These are phyloP conservation scores for Ophiostoma sp. DNA, from an alignment of 2,329 filamentous ascomycete genomes.

Conservation along the genomic window DNA sequence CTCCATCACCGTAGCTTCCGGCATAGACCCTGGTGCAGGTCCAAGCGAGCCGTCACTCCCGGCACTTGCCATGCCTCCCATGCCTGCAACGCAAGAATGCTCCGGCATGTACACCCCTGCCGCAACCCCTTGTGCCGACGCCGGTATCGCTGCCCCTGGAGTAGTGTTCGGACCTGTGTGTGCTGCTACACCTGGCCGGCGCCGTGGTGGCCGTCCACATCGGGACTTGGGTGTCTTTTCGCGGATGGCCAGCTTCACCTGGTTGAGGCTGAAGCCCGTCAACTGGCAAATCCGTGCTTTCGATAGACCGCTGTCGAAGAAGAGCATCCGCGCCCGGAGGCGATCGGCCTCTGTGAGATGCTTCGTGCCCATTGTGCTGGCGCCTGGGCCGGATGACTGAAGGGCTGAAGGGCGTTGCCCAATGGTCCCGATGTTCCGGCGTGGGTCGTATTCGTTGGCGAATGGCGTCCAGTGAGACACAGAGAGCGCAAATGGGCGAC, in stretches of 20 bases:
- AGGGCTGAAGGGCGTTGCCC: no score
- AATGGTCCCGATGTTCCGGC: no score
- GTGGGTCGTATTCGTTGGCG: no score
- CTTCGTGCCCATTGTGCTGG: constrained; percentile 25
- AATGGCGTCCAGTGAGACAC: not conserved
- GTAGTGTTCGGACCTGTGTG: not conserved
- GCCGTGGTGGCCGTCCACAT: constrained; percentile 23
- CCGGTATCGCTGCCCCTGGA: not conserved
- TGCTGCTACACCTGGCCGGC: not conserved
- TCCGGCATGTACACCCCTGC: constrained; percentile 2
- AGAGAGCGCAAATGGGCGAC: not conserved
- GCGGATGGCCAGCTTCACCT: constrained; percentile 28
- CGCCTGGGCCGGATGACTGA: no score
- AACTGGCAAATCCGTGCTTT: constrained; percentile 26
- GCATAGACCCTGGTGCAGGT: not conserved
- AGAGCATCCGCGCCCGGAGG: constrained; percentile 25
- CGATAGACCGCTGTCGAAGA: constrained; percentile 25
- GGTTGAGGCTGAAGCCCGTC: constrained; percentile 26
- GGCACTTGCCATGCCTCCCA: not conserved
- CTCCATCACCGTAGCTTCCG: constrained; percentile 9
- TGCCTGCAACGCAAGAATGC: not conserved
- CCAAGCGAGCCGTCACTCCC: not conserved
- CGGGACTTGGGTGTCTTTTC: constrained; percentile 26
- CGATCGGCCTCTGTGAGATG: constrained; percentile 28
- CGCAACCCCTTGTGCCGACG: not conserved